These are phyloP conservation scores for Candida montana DNA, from an alignment of 805 yeast species.

Conservation along the genomic window DNA sequence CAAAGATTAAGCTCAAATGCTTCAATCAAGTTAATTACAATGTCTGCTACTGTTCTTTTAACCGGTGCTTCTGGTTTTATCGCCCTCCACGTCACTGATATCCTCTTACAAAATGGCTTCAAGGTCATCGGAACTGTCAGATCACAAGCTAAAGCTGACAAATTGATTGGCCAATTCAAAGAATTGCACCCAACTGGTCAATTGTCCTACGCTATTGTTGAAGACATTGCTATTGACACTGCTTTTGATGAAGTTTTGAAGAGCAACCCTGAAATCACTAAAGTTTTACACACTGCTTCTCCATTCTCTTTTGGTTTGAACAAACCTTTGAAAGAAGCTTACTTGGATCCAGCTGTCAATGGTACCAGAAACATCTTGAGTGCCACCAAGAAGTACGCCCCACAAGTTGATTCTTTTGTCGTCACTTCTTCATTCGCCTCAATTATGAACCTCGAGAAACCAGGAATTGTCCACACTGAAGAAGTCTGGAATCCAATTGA, in stretches of 20 bases:
- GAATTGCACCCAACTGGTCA: constrained; percentile 24
- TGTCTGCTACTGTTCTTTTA: constrained; percentile 26
- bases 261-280: constrained; percentile 39
- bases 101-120: constrained; percentile 31
- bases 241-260: constrained; percentile 42
- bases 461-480: constrained; percentile 26
- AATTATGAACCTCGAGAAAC: constrained; percentile 24
- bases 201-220: constrained; percentile 38
- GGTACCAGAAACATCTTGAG: constrained; percentile 47
- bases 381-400: constrained; percentile 26
- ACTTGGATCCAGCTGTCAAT: constrained; percentile 51
- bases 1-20: too few species aligned
- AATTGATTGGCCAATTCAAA: constrained; percentile 13
- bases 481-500: constrained; percentile 42
- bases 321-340: constrained; percentile 42
- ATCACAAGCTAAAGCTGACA: constrained; percentile 16
- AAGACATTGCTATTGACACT: constrained; percentile 37
- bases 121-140: constrained; percentile 31
- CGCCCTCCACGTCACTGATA: constrained; percentile 35
- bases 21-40: background rate
- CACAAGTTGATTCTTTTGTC: constrained; percentile 42
- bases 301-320: constrained; percentile 34
- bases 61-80: constrained; percentile 43
- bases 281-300: constrained; percentile 57
- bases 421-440: constrained; percentile 57